A percentile compares a stretch with the other conserved stretches of the same genome.
These are phyloP conservation scores for Suhomyces yuchorum DNA, from an alignment of 1,139 yeast species.

Conservation along the genomic window DNA sequence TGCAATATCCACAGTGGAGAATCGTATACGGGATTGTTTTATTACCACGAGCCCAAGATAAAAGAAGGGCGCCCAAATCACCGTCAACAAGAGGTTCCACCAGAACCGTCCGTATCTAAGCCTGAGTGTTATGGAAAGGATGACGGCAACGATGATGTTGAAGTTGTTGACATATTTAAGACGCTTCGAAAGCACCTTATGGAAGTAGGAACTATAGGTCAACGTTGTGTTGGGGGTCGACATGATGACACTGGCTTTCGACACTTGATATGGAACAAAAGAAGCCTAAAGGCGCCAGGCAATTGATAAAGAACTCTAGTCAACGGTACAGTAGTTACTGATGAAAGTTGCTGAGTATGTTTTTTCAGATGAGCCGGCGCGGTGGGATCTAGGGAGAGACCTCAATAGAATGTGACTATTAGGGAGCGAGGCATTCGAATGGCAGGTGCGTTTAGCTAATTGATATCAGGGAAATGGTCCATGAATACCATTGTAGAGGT, in stretches of 20 bases:
- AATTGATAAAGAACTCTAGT: not conserved
- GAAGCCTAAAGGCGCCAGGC: slow-evolving; percentile 2
- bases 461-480: no score
- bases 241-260: not conserved
- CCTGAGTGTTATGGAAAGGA: slow-evolving; percentile 27
- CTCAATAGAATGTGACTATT: no score
- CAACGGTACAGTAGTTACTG: not conserved
- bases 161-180: slow-evolving; percentile 40
- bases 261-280: not conserved
- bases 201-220: slow-evolving; percentile 32
- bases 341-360: slow-evolving; percentile 1
- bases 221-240: slow-evolving; percentile 4
- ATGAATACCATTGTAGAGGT: no score
- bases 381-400: not conserved
- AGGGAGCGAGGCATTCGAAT: no score
- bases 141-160: slow-evolving; percentile 29
- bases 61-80: slow-evolving; percentile 36
- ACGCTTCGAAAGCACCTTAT: slow-evolving; percentile 37
- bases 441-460: no score
- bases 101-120: slow-evolving; percentile 35
- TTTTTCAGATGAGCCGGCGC: slow-evolving; percentile 5
- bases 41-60: slow-evolving; percentile 38
- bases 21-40: slow-evolving; percentile 50
- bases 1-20: slow-evolving; percentile 53
- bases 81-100: slow-evolving; percentile 32